Evolutionary conservation across 306 rosid genomes (phyloP), one percentile per base, ranked within the genome.

Genomic region (Delonix regia): DNA sequence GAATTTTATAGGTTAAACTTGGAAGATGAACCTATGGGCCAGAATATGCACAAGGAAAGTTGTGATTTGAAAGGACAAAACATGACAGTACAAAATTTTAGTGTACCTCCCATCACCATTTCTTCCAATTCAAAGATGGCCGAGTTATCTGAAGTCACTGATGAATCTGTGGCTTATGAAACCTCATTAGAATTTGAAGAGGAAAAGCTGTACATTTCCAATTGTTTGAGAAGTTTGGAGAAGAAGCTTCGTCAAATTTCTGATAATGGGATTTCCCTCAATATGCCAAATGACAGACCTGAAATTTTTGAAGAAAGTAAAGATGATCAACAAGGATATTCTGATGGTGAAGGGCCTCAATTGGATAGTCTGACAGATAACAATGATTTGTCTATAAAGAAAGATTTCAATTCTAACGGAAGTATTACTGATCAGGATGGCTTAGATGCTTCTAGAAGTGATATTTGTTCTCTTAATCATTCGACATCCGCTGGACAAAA

Each of bases 141-240:
- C 3, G 90, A 77, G 77, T 34, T 63, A 74, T 73, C 92, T 34
- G 75, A 59, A 69, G 66, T 19, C 66, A 63, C 78, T 61, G 77
- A 82, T 52, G 88, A 80, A 72, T 56, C 63, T 71, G 83, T 30
- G 66, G 74, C 48, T 53, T 70, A 66, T 34, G 85, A 68, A 87
- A 81, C 71, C 59, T 71, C 87, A 3, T 34, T 85, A 64, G 94
- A 80, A 74, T 91, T 88, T 69, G 93, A 89, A 81, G 96, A 91
- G 55, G 96, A 91, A 81, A 91, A 86, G 78, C 34, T 59, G 52
- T 88, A 91, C 80, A 88, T 94, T 57, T 74, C 82, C 48, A 76
- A 75, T 49, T 83, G 96, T 81, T 83, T 94, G 86, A 79, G 74
- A 83, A 78, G 66, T 78, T 87, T 94, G 88, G 97, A 90, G 77